phyloP scores from a whole-genome alignment of 2,329 filamentous ascomycete genomes.

The Aspergillus pseudonomiae region DNA sequence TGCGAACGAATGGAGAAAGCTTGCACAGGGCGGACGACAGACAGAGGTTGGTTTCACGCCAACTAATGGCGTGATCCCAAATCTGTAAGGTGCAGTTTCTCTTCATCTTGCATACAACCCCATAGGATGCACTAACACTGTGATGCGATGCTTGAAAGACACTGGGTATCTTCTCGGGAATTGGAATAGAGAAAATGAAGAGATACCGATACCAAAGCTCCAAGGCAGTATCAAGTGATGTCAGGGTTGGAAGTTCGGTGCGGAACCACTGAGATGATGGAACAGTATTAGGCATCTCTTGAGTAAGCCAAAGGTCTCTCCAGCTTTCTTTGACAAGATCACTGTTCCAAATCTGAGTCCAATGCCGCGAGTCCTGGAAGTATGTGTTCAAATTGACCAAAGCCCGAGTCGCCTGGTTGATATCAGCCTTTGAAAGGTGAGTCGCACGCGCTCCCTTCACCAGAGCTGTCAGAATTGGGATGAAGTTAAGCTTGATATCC shows the following conservation, averaged over 20 bases:
- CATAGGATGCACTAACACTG: slow-evolving; percentile 63
- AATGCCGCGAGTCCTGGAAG: slow-evolving; percentile 53
- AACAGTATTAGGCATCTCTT: slow-evolving; percentile 45
- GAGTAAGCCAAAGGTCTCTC: slow-evolving; percentile 52
- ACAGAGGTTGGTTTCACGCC: slow-evolving; percentile 59
- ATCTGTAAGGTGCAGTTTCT: slow-evolving; percentile 63
- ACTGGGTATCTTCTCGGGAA: slow-evolving; percentile 59
- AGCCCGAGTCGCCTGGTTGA: slow-evolving; percentile 52
- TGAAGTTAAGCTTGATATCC: slow-evolving; percentile 57
- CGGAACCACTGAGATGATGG: slow-evolving; percentile 42
- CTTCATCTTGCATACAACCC: slow-evolving; percentile 64
- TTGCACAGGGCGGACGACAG: slow-evolving; percentile 54
- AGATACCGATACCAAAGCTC: slow-evolving; percentile 49
- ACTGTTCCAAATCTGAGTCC: slow-evolving; percentile 53
- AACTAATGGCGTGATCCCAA: slow-evolving; percentile 66
- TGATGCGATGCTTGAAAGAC: slow-evolving; percentile 67
- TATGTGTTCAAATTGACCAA: slow-evolving; percentile 54
- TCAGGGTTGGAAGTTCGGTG: slow-evolving; percentile 43
- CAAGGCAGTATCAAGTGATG: slow-evolving; percentile 40
- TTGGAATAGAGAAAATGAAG: slow-evolving; percentile 61
- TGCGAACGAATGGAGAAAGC: slow-evolving; percentile 54
- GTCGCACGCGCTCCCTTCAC: slow-evolving; percentile 55
- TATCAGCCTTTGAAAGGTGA: slow-evolving; percentile 45
- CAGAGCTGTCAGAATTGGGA: slow-evolving; percentile 55
- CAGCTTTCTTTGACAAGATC: slow-evolving; percentile 49